Evolutionary conservation across 1,284 basidiomycete genomes (phyloP), one percentile per base, ranked within the genome.

Genomic region (Trichosporon asahii): DNA sequence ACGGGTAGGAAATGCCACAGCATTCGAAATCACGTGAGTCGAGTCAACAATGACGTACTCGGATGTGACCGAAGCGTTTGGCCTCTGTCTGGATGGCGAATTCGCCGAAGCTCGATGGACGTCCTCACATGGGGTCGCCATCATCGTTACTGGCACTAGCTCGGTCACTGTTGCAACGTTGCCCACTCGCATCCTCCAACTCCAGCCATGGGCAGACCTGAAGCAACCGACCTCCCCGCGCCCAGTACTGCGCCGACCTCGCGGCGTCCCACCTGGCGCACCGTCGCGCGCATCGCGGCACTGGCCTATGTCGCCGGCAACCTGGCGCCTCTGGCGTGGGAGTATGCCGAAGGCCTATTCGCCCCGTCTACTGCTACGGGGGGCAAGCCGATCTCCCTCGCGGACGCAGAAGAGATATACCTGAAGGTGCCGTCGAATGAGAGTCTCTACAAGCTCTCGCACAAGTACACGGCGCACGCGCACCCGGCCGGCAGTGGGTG

Each of bases 401-500:
- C 27, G 72, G 53, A 69, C 49, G 83, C 82, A 2, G 83, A 84
- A 73, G 71, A 80, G 67, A 76, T 83, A 65, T 84, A 80, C 72
- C 73, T 84, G 15, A 65, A 68, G 5, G 78, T 83, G 0, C 83
- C 83, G 2, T 78, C 71, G 68, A 83, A 83, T 69, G 76, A 75
- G 46, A 78, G 76, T 64, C 76, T 74, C 3, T 31, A 44, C 23
- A 79, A 78, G 7, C 80, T 80, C 7, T 77, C 76, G 6, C 37
- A 72, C n/a, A 70, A 79, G 66, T 83, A 84, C 74, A 83, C 84
- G 6, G 64, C 76, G 4, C 69, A 75, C 37, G 77, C 80, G 4
- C 84, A 85, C 70, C 74, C 75, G 12, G 84, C 82, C 31, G 84
- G 83, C 4, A 81, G 79, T 4, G 84, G 84, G 8, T 80, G 76